Base-by-base conservation (phyloP, 805 yeast genomes). In the Schizosaccharomyces lindneri region DNA sequence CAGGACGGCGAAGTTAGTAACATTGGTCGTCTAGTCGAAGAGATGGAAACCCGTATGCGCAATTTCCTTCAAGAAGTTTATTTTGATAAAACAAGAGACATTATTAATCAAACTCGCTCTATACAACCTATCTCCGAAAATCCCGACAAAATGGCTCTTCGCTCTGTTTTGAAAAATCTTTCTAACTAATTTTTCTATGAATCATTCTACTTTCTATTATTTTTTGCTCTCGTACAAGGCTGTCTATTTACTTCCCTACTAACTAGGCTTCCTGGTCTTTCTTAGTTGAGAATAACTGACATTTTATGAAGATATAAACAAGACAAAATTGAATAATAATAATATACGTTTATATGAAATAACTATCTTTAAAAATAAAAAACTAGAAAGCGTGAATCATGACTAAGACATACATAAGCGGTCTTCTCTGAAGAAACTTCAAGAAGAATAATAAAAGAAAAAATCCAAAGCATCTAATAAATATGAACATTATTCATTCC, bases 41-140 rank as follows among this genome's bases (percentile, higher is more conserved):
- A 87, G 64, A 78, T 86, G 55, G 98, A 90, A 73, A 81, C 84
- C 64, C 87, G 84, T 70, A 75, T 90, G 74, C 80, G 98, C 72
- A 86, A 85, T 67, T 75, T 85, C 75, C 76, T 90, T 65, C 95
- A 90, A 71, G 95, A 87, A 65, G 97, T 90, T 32, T 90, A 90
- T 71, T 90, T 90, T 69, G 97, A 95, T 67, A 90, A 90, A 74
- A 86, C 95, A 21, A 82, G 86, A 68, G 96, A 90, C 69, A 83
- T 93, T 60, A 76, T 89, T 59, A 83, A 85, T 32, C 88, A 84
- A 65, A 73, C 83, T 48, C 78, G 87, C 69, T 78, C 72, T 55
- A 67, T 73, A 65, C 65, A 73, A 48, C 66, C 71, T 29, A 64
- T 75, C 46, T 68, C 73, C 15, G 71, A 70, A 3, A 70, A 21